Conservation (phyloP, 768 basidiomycete species). For the Leucosporidium yakuticum region DNA sequence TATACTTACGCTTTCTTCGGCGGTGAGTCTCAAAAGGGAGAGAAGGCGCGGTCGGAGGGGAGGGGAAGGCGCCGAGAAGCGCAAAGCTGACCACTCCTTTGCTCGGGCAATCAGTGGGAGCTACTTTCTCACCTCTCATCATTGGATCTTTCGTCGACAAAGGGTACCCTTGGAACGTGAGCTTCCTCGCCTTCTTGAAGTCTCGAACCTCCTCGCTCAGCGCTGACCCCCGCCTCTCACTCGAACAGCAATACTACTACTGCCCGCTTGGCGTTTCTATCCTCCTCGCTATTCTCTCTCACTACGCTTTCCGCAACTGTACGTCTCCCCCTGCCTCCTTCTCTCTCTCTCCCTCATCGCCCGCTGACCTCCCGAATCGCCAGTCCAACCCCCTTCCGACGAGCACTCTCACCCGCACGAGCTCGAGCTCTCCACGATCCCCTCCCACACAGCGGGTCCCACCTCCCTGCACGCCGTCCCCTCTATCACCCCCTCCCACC, state of each 20-base stretch:
- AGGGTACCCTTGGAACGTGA: constrained; percentile 16
- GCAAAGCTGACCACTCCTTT: neutral
- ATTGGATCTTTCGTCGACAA: constrained; percentile 32
- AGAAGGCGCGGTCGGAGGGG: too few relatives aligned
- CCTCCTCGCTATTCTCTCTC: constrained; percentile 20
- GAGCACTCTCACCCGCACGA: constrained; percentile 5
- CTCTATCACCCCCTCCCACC: too few relatives aligned
- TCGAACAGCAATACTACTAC: neutral
- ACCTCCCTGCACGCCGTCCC: too few relatives aligned
- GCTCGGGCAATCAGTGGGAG: constrained; percentile 23
- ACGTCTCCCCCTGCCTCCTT: neutral
- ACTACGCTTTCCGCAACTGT: constrained; percentile 28
- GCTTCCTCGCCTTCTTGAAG: neutral
- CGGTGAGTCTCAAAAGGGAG: too few relatives aligned
- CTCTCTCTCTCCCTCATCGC: neutral
- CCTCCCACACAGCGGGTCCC: too few relatives aligned
- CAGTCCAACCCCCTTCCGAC: constrained; percentile 27
- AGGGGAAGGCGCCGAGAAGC: too few relatives aligned
- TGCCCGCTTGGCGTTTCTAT: constrained; percentile 19
- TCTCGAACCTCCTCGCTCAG: neutral
- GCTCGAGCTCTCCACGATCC: too few relatives aligned
- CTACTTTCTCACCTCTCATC: constrained; percentile 28
- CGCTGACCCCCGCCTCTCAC: neutral
- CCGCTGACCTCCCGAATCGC: neutral
- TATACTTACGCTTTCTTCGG: constrained; percentile 21